phyloP scores from a whole-genome alignment of 306 rosid genomes.

The Glycine tomentella region DNA sequence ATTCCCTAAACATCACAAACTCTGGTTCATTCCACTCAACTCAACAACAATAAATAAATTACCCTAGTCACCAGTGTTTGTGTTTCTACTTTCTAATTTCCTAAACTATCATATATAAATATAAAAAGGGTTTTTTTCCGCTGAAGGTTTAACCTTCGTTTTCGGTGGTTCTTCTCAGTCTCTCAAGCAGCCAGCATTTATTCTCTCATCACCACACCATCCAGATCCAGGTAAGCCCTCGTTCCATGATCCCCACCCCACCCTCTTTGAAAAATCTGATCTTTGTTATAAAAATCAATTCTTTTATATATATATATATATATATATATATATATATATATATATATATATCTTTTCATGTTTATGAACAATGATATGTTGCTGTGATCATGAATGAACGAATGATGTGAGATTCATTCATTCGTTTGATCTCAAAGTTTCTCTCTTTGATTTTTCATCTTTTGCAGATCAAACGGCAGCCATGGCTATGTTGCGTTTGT shows the following conservation, averaged over 20 bases:
- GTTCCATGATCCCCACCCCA: neutral
- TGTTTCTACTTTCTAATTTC: neutral
- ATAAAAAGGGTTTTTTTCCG: neutral
- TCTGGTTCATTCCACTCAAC: neutral
- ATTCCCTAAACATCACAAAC: neutral
- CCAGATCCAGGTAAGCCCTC: constrained; percentile 42
- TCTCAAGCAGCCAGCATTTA: neutral
- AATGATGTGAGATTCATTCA: constrained; percentile 6
- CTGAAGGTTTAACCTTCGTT: constrained; percentile 36
- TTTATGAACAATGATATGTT: constrained; percentile 24
- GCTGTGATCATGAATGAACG: constrained; percentile 8
- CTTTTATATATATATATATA: too few species aligned
- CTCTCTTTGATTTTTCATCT: constrained; percentile 4
- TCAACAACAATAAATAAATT: neutral
- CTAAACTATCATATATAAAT: neutral
- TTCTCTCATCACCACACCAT: constrained; percentile 24
- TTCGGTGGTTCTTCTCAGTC: neutral
- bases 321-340: too few species aligned
- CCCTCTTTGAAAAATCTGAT: neutral
- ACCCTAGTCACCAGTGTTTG: constrained; percentile 1
- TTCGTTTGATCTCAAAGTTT: constrained; percentile 23
- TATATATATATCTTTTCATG: neutral
- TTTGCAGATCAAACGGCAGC: constrained; percentile 65
- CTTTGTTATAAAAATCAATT: neutral
- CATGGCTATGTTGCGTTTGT: constrained; percentile 67